Evolutionary conservation across 441 rosid genomes (phyloP).

Genomic region (Syzygium malaccense): DNA sequence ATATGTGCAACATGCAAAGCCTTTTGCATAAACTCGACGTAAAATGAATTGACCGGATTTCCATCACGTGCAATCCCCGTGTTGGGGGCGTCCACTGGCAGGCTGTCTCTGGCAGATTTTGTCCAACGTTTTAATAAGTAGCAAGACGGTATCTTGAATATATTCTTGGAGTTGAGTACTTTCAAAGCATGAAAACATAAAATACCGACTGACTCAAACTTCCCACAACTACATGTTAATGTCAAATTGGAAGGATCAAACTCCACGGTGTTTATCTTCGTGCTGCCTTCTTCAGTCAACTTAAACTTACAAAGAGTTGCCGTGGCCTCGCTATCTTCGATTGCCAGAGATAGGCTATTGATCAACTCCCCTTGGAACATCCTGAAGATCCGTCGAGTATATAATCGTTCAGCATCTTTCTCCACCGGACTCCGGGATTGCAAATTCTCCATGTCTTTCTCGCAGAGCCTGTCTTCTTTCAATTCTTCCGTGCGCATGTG

Average conservation of each 20-base stretch:
- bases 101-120: background rate
- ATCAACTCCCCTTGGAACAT: background rate
- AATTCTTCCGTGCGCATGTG: fast-evolving
- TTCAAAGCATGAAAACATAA: background rate
- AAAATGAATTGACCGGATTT: background rate
- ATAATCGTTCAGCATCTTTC: background rate
- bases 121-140: background rate
- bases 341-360: background rate
- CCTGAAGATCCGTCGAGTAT: background rate
- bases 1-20: background rate
- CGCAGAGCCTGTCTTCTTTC: background rate
- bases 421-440: fast-evolving
- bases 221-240: background rate
- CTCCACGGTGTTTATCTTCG: fast-evolving
- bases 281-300: background rate
- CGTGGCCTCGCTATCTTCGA: background rate
- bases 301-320: background rate
- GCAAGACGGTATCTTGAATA: background rate
- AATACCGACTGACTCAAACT: background rate
- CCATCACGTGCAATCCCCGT: background rate
- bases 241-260: background rate
- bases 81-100: background rate
- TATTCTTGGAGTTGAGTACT: background rate
- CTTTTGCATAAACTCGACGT: background rate
- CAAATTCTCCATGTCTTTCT: background rate